Evolutionary conservation across 139 green algal genomes (phyloP), one percentile per base, ranked within the genome.

Genomic region (Coelastrella sp.): DNA sequence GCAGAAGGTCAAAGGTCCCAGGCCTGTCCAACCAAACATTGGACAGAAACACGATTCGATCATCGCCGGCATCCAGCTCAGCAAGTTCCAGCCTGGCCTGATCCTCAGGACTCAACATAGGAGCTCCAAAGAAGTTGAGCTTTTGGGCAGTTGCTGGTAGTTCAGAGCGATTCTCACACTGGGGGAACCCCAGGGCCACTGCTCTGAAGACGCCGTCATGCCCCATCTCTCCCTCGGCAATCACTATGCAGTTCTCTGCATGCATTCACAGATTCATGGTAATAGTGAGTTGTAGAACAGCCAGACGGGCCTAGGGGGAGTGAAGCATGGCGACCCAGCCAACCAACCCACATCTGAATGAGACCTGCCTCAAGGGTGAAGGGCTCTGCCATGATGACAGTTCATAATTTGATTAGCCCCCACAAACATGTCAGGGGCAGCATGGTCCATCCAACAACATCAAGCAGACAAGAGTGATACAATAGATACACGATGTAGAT

Each of bases 221-320:
- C 70, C 89, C 81, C 76, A 99, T 89, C 78, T 94, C 89, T 0
- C 97, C 97, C 89, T 98, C 94, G 4, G 96, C 96, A n/a, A 98
- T 94, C 24, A 99, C 97, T 24, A 98, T 93, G 88, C 95, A 97
- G 91, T 99, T 99, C 81, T 99, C 96, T 93, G 92, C 74, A 75
- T 14, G 59, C 57, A 88, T 78, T 81, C 8, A 65, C 6, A 27
- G 59, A 79, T 25, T 7, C 27, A 24, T 22, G 7, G 25, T 6
- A 35, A 5, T 0, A 35, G 56, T 66, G 7, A 70, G 57, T 35
- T 27, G 19, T 15, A 35, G 12, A 9, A 10, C 7, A 49, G 9
- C 5, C 7, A 24, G 0, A 61, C 1, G 20, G 4, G 68, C 1
- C 20, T 78, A 78, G 22, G 22, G 22, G 68, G 22, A 25, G 22